These are phyloP conservation scores for Corchorus olitorius DNA, from an alignment of 345 rosid genomes.

Conservation along the genomic window DNA sequence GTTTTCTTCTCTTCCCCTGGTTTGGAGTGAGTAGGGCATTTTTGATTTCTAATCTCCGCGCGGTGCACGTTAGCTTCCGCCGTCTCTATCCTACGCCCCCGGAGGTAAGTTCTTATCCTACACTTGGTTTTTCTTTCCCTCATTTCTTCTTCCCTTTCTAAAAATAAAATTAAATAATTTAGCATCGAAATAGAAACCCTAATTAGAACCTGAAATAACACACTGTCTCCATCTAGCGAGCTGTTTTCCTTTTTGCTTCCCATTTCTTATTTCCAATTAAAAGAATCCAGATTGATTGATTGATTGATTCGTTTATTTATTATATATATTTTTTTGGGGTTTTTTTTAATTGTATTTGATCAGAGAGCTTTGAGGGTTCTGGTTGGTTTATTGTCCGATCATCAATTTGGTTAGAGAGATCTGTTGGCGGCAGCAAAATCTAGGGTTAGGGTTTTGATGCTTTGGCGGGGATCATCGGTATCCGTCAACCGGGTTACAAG, in stretches of 20 bases:
- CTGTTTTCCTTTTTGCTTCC: background rate
- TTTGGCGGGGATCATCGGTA: conserved; percentile 54
- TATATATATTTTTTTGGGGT: background rate
- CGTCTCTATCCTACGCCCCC: background rate
- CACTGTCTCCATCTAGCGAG: background rate
- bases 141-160: background rate
- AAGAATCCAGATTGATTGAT: background rate
- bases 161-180: background rate
- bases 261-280: background rate
- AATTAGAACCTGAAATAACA: background rate
- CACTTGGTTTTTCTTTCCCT: background rate
- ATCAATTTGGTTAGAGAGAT: conserved; percentile 4
- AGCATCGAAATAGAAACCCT: background rate
- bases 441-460: conserved; percentile 54
- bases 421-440: conserved; percentile 2
- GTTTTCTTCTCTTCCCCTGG: background rate
- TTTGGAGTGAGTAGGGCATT: background rate
- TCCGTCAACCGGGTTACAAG: conserved; percentile 21
- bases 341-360: background rate
- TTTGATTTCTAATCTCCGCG: background rate
- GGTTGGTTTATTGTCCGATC: conserved; percentile 12
- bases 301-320: background rate
- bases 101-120: conserved; percentile 5
- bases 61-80: conserved; percentile 3
- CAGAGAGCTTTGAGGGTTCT: background rate